Evolutionary conservation across 768 basidiomycete genomes (phyloP).

Genomic region (Agrocybe praecox): DNA sequence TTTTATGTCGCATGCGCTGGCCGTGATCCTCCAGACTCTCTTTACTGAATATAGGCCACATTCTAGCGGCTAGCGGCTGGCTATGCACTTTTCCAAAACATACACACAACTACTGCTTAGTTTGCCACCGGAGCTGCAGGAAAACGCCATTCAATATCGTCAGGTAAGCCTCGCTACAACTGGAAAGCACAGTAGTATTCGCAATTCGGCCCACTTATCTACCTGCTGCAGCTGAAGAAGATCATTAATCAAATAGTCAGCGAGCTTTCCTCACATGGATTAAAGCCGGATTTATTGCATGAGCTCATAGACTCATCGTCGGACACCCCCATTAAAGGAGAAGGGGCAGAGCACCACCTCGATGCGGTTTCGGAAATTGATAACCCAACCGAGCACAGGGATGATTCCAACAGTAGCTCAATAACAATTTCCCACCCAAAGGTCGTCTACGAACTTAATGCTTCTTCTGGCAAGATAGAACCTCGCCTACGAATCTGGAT

Average conservation of each 20-base stretch:
- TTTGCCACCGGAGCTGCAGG: slow-evolving; percentile 76
- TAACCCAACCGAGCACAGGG: not conserved
- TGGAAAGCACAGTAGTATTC: not conserved
- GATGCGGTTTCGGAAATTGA: not conserved
- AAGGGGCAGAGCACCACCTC: not conserved
- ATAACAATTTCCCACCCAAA: slow-evolving; percentile 18
- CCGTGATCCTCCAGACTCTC: not conserved
- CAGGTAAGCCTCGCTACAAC: slow-evolving; percentile 45
- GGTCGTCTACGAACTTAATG: slow-evolving; percentile 61
- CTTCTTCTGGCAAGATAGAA: slow-evolving; percentile 48
- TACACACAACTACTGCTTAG: slow-evolving; percentile 62
- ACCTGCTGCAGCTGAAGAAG: slow-evolving; percentile 77
- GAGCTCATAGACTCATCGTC: slow-evolving; percentile 32
- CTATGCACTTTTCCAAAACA: slow-evolving; percentile 77
- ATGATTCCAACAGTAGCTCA: not conserved
- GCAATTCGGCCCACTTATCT: not conserved
- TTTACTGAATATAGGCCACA: not conserved
- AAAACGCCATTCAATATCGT: slow-evolving; percentile 84
- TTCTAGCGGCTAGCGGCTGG: not conserved
- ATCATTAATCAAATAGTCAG: slow-evolving; percentile 81
- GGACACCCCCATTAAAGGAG: not conserved
- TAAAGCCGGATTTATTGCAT: slow-evolving; percentile 51
- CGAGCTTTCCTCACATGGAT: slow-evolving; percentile 75
- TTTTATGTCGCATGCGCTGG: slow-evolving; percentile 8
- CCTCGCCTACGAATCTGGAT: slow-evolving; percentile 61